Conservation (phyloP, 345 rosid genomes). For the Balakata baccata region DNA sequence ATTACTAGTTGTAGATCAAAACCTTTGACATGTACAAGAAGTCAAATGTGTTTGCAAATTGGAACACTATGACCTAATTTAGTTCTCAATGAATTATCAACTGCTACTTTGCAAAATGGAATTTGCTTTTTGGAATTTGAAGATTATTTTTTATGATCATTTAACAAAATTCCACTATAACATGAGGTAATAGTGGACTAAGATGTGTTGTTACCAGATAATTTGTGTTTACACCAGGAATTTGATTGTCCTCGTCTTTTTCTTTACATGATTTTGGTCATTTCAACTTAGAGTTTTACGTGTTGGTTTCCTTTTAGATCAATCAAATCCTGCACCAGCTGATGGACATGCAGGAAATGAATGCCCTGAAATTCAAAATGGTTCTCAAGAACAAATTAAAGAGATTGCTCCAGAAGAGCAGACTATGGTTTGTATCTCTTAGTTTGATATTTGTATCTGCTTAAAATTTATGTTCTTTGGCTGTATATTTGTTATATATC, state of each 20-base stretch:
- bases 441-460: background rate
- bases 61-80: too few species aligned
- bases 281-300: background rate
- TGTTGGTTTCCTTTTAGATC: background rate
- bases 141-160: background rate
- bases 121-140: background rate
- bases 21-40: too few species aligned
- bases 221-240: background rate
- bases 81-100: too few species aligned
- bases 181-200: background rate
- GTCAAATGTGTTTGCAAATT: too few species aligned
- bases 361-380: constrained; percentile 1
- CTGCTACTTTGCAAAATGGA: too few species aligned
- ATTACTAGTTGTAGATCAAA: too few species aligned
- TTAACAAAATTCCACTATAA: background rate
- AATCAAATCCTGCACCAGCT: background rate
- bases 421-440: background rate
- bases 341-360: background rate
- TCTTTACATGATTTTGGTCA: constrained; percentile 11
- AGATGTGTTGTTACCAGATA: constrained; percentile 8
- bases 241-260: background rate
- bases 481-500: background rate
- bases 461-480: background rate
- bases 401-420: constrained; percentile 1
- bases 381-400: background rate